Conservation (phyloP, 805 yeast genomes). For the Saccharomycopsis capsularis region DNA sequence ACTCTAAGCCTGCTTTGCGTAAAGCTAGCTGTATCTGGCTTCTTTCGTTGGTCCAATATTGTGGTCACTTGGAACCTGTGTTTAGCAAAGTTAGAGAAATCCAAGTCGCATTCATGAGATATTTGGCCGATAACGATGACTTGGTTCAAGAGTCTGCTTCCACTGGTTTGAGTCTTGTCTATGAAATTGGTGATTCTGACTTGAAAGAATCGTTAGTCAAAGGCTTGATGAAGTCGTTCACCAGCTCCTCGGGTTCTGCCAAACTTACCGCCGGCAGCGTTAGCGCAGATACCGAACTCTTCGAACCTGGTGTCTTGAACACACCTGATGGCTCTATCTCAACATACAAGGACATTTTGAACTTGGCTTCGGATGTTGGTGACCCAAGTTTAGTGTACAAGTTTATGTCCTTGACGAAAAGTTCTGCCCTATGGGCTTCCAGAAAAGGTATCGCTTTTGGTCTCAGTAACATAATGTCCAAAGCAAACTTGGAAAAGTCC, state of each 20-base stretch:
- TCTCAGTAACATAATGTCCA: slow-evolving; percentile 74
- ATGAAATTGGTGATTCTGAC: slow-evolving; percentile 65
- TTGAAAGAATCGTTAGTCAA: slow-evolving; percentile 68
- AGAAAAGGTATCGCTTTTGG: slow-evolving; percentile 94
- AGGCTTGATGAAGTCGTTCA: slow-evolving; percentile 67
- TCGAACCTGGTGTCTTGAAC: slow-evolving; percentile 72
- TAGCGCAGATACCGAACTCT: slow-evolving; percentile 72
- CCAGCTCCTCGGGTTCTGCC: slow-evolving; percentile 50
- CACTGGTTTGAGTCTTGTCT: slow-evolving; percentile 75
- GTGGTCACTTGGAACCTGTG: slow-evolving; percentile 43
- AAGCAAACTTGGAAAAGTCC: slow-evolving; percentile 61
- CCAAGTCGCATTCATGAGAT: slow-evolving; percentile 69
- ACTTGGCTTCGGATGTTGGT: slow-evolving; percentile 87
- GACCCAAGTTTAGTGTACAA: slow-evolving; percentile 91
- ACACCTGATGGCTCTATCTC: slow-evolving; percentile 84
- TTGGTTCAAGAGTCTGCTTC: slow-evolving; percentile 89
- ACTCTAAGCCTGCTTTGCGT: slow-evolving; percentile 68
- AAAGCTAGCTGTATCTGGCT: slow-evolving; percentile 83
- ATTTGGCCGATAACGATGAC: slow-evolving; percentile 76
- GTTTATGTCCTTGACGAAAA: slow-evolving; percentile 86
- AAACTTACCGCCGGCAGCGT: slow-evolving; percentile 57
- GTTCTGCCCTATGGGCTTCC: slow-evolving; percentile 86
- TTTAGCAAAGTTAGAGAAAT: slow-evolving; percentile 45
- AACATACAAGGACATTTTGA: slow-evolving; percentile 84
- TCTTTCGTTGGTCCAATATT: slow-evolving; percentile 69